These are phyloP conservation scores for Candida incommunis DNA, from an alignment of 805 yeast genomes.

Conservation along the genomic window DNA sequence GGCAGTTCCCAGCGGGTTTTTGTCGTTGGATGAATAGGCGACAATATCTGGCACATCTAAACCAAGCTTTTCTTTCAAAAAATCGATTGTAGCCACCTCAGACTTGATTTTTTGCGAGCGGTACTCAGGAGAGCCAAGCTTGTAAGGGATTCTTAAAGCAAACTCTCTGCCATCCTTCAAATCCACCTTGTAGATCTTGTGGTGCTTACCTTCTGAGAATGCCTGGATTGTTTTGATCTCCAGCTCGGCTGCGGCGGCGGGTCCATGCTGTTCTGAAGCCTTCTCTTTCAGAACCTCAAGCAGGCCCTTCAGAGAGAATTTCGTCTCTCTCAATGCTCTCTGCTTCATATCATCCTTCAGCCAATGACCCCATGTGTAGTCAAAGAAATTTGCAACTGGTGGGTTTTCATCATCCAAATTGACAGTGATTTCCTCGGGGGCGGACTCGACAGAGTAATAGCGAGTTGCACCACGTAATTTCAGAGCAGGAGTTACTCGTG, in stretches of 20 bases:
- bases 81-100: conserved; percentile 92
- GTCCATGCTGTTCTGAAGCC: conserved; percentile 22
- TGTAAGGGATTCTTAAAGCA: conserved; percentile 79
- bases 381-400: conserved; percentile 45
- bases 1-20: conserved; percentile 57
- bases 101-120: conserved; percentile 48
- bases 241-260: conserved; percentile 29
- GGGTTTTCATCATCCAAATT: conserved; percentile 24
- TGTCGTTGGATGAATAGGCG: conserved; percentile 47
- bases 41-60: conserved; percentile 56
- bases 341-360: conserved; percentile 61
- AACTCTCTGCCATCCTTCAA: conserved; percentile 47
- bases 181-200: conserved; percentile 66
- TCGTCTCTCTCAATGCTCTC: conserved; percentile 62
- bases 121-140: conserved; percentile 48
- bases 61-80: conserved; percentile 47
- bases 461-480: no score
- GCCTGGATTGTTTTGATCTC: conserved; percentile 61
- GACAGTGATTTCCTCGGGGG: conserved; percentile 2
- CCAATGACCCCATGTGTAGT: conserved; percentile 96
- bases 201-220: conserved; percentile 89
- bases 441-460: not conserved
- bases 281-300: conserved; percentile 23
- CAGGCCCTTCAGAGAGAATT: conserved; percentile 70
- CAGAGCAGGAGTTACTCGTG: no score